Conservation (phyloP, 2,329 filamentous ascomycete species). For the Conoideocrella luteorostrata region DNA sequence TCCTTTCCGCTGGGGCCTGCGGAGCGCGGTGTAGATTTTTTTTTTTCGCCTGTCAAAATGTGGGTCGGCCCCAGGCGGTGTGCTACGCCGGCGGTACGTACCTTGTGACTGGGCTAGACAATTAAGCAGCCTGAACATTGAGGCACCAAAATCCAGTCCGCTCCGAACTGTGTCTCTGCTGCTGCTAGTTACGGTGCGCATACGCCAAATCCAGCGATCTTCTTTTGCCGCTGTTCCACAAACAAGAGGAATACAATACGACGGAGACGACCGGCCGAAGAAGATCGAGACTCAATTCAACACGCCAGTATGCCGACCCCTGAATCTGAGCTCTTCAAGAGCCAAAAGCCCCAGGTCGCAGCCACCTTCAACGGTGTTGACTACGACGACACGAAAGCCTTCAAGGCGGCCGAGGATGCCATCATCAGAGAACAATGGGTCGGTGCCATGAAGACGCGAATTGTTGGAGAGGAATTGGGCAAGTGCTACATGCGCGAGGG, state of each 20-base stretch:
- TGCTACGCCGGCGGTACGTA: conserved; percentile 9
- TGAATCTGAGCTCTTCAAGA: conserved; percentile 75
- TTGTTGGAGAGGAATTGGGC: conserved; percentile 75
- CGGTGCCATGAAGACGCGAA: conserved; percentile 77
- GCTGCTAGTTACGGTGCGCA: background rate
- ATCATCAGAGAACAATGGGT: conserved; percentile 86
- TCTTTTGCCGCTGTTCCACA: background rate
- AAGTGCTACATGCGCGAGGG: conserved; percentile 83
- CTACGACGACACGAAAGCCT: conserved; percentile 72
- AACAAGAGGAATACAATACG: background rate
- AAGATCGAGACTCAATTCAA: conserved; percentile 6
- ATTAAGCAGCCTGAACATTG: conserved; percentile 21
- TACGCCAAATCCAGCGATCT: background rate
- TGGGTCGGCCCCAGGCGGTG: conserved; percentile 31
- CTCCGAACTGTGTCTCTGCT: background rate
- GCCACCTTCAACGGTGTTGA: conserved; percentile 83
- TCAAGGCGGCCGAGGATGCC: conserved; percentile 79
- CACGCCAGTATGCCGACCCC: conserved; percentile 64
- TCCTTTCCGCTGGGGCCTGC: conserved; percentile 19
- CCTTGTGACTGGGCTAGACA: background rate
- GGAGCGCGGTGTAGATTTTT: conserved; percentile 17
- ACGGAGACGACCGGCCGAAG: background rate
- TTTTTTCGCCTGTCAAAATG: conserved; percentile 27
- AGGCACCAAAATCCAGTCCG: conserved; percentile 1
- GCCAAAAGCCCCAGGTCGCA: conserved; percentile 74